These are phyloP conservation scores for Neocatenulostroma microsporum DNA, from an alignment of 2,329 filamentous ascomycete genomes.

Conservation along the genomic window DNA sequence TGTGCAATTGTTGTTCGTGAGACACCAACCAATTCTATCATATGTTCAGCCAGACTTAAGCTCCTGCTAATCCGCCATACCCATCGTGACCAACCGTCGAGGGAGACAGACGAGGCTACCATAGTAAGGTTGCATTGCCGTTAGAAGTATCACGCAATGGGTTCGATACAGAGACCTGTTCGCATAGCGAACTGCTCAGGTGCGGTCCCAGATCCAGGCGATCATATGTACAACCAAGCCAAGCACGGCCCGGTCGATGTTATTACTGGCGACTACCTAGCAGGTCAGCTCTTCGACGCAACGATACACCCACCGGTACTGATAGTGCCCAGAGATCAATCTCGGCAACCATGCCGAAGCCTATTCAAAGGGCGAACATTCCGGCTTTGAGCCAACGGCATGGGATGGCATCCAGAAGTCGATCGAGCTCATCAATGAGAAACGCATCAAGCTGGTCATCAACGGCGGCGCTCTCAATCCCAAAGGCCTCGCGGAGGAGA, in stretches of 20 bases:
- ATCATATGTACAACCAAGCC: slow-evolving; percentile 23
- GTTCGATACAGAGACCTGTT: slow-evolving; percentile 7
- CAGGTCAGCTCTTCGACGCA: slow-evolving; percentile 28
- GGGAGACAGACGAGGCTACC: too few species aligned
- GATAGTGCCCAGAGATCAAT: slow-evolving; percentile 16
- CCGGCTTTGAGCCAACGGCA: slow-evolving; percentile 32
- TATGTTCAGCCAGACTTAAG: too few species aligned
- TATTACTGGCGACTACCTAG: slow-evolving; percentile 48
- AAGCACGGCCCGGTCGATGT: slow-evolving; percentile 36
- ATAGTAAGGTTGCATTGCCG: too few species aligned
- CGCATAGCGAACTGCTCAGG: slow-evolving; percentile 14
- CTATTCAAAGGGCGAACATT: slow-evolving; percentile 16
- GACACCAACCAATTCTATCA: too few species aligned
- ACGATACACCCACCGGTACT: not conserved
- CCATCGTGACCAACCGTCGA: too few species aligned
- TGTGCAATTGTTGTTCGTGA: too few species aligned
- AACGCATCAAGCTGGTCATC: slow-evolving; percentile 48
- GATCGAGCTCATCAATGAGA: slow-evolving; percentile 39
- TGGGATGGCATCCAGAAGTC: slow-evolving; percentile 43
- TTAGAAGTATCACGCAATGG: slow-evolving; percentile 4
- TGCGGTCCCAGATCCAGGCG: slow-evolving; percentile 22
- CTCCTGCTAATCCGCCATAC: too few species aligned
- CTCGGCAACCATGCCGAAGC: slow-evolving; percentile 22
- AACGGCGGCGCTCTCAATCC: slow-evolving; percentile 52
- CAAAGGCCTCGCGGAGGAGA: slow-evolving; percentile 43